Evolutionary conservation across 2,329 filamentous ascomycete species (phyloP), one percentile per base, ranked within the genome.

Genomic region (Xylariomycetidae sp.): DNA sequence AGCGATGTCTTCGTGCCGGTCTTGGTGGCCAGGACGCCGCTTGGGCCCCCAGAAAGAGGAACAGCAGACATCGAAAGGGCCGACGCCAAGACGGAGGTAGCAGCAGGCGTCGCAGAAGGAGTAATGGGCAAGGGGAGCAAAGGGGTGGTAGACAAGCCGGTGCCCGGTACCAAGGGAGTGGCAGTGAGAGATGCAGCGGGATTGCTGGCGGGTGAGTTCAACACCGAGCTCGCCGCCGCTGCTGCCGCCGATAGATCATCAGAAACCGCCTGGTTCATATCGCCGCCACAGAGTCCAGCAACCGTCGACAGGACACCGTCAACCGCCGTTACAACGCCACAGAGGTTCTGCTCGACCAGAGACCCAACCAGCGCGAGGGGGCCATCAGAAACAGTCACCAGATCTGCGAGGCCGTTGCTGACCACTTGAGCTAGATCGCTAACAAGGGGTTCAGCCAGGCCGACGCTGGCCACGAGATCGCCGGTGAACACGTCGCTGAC

Each of bases 221-320:
- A 14, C 12, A 23, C 19, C 9, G 26, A 29, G 15, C 12, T 6
- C 8, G 15, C 16, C 12, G 26, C 19, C 9, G 22, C 29, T 4
- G 25, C 35, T 8, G 37, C 19, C 19, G 44, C 40, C 10, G 40
- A 27, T 20, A 43, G 41, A 19, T 38, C 31, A 23, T 43, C 39
- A 20, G 32, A 32, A 18, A 44, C 29, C 1, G 31, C 40, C n/a
- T 45, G 44, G 31, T 42, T 34, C 29, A 49, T 50, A 12, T 44
- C 31, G 19, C 40, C 45, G 19, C 40, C 45, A 31, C 52, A 54
- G 7, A 51, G 15, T 2, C 48, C 48, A 19, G 43, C 44, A 34
- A 53, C 38, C 1, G 48, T 53, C 7, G 36, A 39, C 24, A 49
- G 28, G 4, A 48, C 32, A n/a, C 48, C 50, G 22, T 51, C 42